Evolutionary conservation across 2,329 filamentous ascomycete species (phyloP).

Genomic region (Pseudopithomyces chartarum): DNA sequence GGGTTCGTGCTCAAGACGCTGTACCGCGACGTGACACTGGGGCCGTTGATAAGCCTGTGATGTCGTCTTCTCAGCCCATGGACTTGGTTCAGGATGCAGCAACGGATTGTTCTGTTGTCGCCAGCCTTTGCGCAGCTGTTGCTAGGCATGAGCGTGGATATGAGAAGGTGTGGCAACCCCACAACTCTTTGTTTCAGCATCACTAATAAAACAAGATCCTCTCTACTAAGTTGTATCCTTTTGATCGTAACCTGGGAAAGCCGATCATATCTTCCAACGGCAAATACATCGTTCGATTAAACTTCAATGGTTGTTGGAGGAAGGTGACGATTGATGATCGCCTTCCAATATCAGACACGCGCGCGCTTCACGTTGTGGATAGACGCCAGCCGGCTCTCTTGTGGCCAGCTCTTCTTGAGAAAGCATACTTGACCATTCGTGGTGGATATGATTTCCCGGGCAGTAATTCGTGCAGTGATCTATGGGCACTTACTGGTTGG

Average conservation of each 20-base stretch:
- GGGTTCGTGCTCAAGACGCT: slow-evolving; percentile 77
- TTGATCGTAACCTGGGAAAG: slow-evolving; percentile 59
- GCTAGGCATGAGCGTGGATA: slow-evolving; percentile 72
- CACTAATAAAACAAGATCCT: slow-evolving; percentile 62
- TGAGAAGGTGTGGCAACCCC: slow-evolving; percentile 60
- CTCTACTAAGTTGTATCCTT: slow-evolving; percentile 75
- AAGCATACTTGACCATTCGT: slow-evolving; percentile 92
- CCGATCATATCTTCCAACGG: slow-evolving; percentile 76
- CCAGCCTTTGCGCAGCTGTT: slow-evolving; percentile 84
- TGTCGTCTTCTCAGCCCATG: slow-evolving; percentile 63
- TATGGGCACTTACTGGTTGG: slow-evolving; percentile 94
- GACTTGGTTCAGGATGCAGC: slow-evolving; percentile 95
- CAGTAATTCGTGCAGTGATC: slow-evolving; percentile 93
- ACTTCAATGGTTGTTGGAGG: slow-evolving; percentile 93
- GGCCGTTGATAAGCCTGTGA: slow-evolving; percentile 53
- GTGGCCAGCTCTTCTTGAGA: slow-evolving; percentile 93
- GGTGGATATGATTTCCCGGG: slow-evolving; percentile 98
- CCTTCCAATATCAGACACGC: slow-evolving; percentile 76
- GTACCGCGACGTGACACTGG: slow-evolving; percentile 53
- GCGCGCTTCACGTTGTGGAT: slow-evolving; percentile 86
- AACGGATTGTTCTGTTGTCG: slow-evolving; percentile 96
- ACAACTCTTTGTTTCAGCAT: neutral
- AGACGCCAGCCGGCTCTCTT: slow-evolving; percentile 78
- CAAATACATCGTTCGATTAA: slow-evolving; percentile 88
- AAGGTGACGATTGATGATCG: slow-evolving; percentile 88